A percentile compares a stretch with the other conserved stretches of the same genome.
These are phyloP conservation scores for Psilocybe subaeruginosa DNA, from an alignment of 768 basidiomycete genomes.

Conservation along the genomic window DNA sequence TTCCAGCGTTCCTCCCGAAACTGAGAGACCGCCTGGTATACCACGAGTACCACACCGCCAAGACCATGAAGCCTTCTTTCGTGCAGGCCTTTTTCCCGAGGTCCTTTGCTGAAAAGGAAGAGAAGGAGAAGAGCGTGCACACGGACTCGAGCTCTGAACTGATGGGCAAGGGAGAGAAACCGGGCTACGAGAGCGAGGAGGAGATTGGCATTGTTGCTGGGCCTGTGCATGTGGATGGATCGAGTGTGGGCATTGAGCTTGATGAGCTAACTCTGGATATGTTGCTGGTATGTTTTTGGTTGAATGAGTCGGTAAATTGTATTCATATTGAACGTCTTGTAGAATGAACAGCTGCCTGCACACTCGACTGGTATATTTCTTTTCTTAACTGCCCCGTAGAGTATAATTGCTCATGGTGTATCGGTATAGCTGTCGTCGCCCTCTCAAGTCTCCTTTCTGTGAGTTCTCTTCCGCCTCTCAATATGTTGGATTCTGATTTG, in stretches of 20 bases:
- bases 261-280: conserved; percentile 42
- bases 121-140: not conserved
- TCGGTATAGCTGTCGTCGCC: conserved; percentile 37
- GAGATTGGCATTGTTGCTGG: conserved; percentile 21
- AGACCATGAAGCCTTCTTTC: not conserved
- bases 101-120: not conserved
- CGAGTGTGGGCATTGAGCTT: conserved; percentile 43
- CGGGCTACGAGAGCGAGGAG: conserved; percentile 4
- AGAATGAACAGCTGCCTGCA: conserved; percentile 46
- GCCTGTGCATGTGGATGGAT: conserved; percentile 40
- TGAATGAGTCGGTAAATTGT: not conserved
- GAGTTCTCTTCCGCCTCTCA: conserved; percentile 8
- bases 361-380: conserved; percentile 40
- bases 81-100: not conserved
- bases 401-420: not conserved
- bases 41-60: conserved; percentile 36
- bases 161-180: not conserved
- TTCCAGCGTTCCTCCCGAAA: conserved; percentile 41
- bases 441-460: conserved; percentile 43
- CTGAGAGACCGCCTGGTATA: conserved; percentile 47
- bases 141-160: conserved; percentile 13
- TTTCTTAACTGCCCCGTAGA: not conserved
- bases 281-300: conserved; percentile 33
- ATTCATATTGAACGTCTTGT: not conserved
- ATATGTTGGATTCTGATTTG: not conserved